These are phyloP conservation scores for Phytophthora lateralis DNA, from an alignment of 352 stramenopile species.

Conservation along the genomic window DNA sequence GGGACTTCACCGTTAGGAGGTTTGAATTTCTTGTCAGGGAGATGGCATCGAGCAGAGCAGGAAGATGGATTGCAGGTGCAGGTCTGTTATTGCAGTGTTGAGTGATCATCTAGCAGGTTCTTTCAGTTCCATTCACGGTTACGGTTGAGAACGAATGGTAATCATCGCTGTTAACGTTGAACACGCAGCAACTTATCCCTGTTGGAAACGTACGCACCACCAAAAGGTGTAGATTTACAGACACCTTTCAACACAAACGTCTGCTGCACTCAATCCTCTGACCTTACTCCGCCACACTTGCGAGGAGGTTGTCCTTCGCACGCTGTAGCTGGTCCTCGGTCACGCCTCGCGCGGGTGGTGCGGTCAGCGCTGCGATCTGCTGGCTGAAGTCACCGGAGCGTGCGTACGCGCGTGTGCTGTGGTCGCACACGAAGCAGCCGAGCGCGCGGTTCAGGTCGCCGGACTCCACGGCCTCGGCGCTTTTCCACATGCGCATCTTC, in stretches of 20 bases:
- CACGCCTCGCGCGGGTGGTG: constrained; percentile 50
- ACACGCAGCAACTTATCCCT: too few relatives aligned
- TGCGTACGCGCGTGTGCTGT: constrained; percentile 70
- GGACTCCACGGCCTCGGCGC: constrained; percentile 51
- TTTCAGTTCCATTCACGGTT: too few relatives aligned
- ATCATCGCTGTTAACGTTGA: too few relatives aligned
- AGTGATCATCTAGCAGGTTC: too few relatives aligned
- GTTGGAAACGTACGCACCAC: too few relatives aligned
- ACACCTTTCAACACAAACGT: neutral
- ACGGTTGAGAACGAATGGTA: too few relatives aligned
- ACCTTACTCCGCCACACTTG: constrained; percentile 25
- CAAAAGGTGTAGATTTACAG: too few relatives aligned
- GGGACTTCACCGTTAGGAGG: constrained; percentile 46
- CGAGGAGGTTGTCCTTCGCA: constrained; percentile 65
- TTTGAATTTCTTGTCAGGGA: constrained; percentile 5
- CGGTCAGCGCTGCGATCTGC: constrained; percentile 42
- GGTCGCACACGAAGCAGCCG: constrained; percentile 85
- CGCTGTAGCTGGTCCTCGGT: constrained; percentile 75
- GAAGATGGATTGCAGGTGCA: neutral
- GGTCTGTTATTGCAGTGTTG: neutral
- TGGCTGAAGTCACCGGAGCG: constrained; percentile 45
- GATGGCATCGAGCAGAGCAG: neutral
- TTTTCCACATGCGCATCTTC: constrained; percentile 90
- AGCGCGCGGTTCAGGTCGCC: constrained; percentile 54
- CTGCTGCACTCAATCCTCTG: neutral